Evolutionary conservation across 441 rosid species (phyloP).

Genomic region (Rhodomyrtus psidioides): DNA sequence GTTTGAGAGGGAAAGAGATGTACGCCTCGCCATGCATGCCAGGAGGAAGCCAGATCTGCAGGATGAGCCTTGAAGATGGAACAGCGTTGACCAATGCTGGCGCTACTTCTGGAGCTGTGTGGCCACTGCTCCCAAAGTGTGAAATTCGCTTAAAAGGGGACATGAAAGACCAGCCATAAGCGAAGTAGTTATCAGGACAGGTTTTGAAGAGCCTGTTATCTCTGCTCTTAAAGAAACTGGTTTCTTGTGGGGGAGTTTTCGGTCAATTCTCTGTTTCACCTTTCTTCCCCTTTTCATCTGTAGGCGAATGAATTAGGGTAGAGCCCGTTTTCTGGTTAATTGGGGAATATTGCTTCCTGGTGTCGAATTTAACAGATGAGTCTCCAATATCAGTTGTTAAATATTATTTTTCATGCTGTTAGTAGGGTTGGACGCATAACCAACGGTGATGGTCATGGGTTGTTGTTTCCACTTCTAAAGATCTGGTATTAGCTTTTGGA

Average conservation of each 20-base stretch:
- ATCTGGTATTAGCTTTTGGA: background rate
- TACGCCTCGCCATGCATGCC: slow-evolving; percentile 70
- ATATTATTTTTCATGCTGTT: background rate
- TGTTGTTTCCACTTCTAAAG: background rate
- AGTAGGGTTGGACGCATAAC: background rate
- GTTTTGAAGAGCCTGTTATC: background rate
- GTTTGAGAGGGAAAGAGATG: slow-evolving; percentile 94
- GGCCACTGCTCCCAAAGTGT: background rate
- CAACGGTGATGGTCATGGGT: background rate
- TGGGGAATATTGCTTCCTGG: background rate
- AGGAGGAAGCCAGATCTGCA: slow-evolving; percentile 61
- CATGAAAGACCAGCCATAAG: background rate
- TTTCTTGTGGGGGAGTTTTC: background rate
- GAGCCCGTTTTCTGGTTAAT: background rate
- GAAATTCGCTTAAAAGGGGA: background rate
- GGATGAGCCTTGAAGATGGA: slow-evolving; percentile 30
- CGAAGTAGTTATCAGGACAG: background rate
- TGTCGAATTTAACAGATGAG: background rate
- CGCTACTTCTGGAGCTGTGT: background rate
- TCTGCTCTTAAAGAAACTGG: background rate
- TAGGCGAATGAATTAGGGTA: background rate
- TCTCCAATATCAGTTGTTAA: background rate
- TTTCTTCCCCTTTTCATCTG: background rate
- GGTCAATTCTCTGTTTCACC: background rate
- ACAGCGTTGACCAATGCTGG: background rate